Evolutionary conservation across 768 basidiomycete genomes (phyloP), one percentile per base, ranked within the genome.

Genomic region (Mycena sanguinolenta): DNA sequence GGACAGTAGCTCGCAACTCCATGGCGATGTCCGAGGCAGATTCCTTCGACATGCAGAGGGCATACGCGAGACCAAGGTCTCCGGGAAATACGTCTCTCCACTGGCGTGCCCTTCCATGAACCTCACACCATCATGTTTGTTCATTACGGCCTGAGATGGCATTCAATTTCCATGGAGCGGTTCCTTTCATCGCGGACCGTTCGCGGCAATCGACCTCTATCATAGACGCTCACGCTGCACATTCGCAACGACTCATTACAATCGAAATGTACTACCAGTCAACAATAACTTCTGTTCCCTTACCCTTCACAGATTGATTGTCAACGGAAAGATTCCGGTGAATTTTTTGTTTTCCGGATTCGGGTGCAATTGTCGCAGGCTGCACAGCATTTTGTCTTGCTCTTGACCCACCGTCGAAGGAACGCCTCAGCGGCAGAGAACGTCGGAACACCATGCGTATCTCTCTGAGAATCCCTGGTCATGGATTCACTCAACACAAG

Each of bases 41-140:
- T 7, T 46, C 44, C 7, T 65, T 49, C 23, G 39, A 65, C 14
- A 5, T 16, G 2, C 23, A 25, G 23, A 12, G 42, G 9, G 42
- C 38, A 0, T 27, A 49, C 10, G 19, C 36, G 4, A 44, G 30
- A 8, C 55, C 44, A 30, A 50, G 50, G 10, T 67, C 65, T 17
- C 38, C 52, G 2, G 25, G 46, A 14, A 25, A 49, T 21, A 28
- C 58, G 19, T 50, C 58, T 9, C 39, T 60, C 10, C 21, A 42
- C 19, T 67, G 65, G 65, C 50, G 58, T 4, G 39, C 50, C 12
- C 58, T 67, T 10, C 65, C 65, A 53, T 67, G 52, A 50, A 32
- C 25, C 28, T 19, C 25, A 16, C 42, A 28, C 27, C n/a, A n/a
- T n/a, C n/a, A n/a, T 46, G 39, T 44, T 30, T 30, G 42, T 12